Conservation (phyloP, 306 rosid genomes). For the Datisca glomerata region DNA sequence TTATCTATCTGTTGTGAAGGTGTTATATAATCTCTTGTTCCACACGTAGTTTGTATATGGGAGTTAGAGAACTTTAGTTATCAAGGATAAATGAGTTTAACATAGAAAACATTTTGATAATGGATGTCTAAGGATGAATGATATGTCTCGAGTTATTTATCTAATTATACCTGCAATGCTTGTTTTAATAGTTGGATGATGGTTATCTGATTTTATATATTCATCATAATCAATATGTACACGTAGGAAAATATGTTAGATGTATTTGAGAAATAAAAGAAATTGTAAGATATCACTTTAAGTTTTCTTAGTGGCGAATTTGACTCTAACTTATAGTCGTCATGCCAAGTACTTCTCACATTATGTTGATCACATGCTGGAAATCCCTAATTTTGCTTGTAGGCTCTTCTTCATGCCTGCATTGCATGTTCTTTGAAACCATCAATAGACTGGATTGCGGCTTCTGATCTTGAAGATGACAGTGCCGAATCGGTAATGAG, state of each 20-base stretch:
- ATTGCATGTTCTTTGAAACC: constrained; percentile 77
- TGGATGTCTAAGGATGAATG: too few relatives aligned
- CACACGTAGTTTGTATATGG: background rate
- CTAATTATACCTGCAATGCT: constrained; percentile 6
- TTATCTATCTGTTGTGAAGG: constrained; percentile 97
- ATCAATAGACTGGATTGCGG: constrained; percentile 95
- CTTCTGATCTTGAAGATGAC: constrained; percentile 96
- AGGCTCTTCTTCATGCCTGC: constrained; percentile 99
- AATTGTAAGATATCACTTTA: too few relatives aligned
- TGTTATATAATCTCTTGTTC: constrained; percentile 13
- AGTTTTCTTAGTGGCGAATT: too few relatives aligned
- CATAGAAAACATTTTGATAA: background rate
- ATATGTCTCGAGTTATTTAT: too few relatives aligned
- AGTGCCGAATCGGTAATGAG: constrained; percentile 52
- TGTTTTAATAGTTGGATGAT: constrained; percentile 7
- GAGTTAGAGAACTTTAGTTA: background rate
- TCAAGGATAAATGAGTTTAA: background rate
- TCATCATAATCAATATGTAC: too few relatives aligned
- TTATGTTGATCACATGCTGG: too few relatives aligned
- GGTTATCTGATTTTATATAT: background rate
- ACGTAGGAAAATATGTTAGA: too few relatives aligned
- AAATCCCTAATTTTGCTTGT: constrained; percentile 1
- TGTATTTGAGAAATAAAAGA: too few relatives aligned
- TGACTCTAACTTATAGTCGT: too few relatives aligned
- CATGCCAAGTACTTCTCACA: too few relatives aligned